phyloP scores from a whole-genome alignment of 1,284 basidiomycete species.

The Neonothopanus nambi region DNA sequence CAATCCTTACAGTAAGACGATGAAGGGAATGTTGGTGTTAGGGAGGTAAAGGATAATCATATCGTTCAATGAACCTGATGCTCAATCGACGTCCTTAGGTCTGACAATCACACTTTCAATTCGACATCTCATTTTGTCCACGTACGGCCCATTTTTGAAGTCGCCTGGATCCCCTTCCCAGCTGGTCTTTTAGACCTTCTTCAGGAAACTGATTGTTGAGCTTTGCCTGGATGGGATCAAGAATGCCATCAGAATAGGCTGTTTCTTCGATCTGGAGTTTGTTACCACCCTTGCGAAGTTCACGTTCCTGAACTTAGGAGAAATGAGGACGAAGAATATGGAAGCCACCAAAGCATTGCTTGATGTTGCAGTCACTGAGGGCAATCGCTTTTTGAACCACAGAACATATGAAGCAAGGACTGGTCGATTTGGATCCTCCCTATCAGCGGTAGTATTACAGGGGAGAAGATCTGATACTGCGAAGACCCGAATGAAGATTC shows the following conservation, averaged over 20 bases:
- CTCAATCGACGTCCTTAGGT: conserved; percentile 34
- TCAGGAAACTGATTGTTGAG: conserved; percentile 91
- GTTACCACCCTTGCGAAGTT: conserved; percentile 98
- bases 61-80: neutral
- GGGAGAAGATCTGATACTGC: neutral
- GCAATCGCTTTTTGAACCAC: no score
- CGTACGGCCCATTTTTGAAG: conserved; percentile 96
- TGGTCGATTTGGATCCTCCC: conserved; percentile 3
- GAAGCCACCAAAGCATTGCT: conserved; percentile 94
- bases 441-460: conserved; percentile 10
- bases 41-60: conserved; percentile 47
- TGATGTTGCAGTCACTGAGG: conserved; percentile 91
- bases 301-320: conserved; percentile 93
- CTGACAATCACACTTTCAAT: conserved; percentile 87
- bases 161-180: conserved; percentile 96
- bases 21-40: conserved; percentile 92
- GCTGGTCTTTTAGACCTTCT: conserved; percentile 91
- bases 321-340: conserved; percentile 99
- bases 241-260: conserved; percentile 89
- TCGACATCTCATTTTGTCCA: conserved; percentile 90
- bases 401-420: neutral
- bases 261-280: conserved; percentile 95
- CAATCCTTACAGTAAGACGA: conserved; percentile 74
- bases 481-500: conserved; percentile 9
- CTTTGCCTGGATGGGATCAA: conserved; percentile 95